These are phyloP conservation scores for Sporothrix protearum DNA, from an alignment of 2,329 filamentous ascomycete species.

Conservation along the genomic window DNA sequence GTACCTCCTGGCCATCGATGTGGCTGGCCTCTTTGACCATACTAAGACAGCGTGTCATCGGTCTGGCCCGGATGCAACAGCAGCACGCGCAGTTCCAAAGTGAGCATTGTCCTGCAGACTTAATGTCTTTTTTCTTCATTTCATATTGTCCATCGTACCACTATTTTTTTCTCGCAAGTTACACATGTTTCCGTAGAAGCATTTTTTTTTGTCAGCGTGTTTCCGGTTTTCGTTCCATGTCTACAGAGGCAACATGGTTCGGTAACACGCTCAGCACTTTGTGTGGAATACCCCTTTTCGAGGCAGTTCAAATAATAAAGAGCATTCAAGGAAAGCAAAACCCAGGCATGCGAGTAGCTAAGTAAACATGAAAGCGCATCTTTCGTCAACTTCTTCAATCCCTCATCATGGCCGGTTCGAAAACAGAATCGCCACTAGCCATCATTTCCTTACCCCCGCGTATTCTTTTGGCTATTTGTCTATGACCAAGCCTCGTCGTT, in stretches of 20 bases:
- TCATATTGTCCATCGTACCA: background rate
- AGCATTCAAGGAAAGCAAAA: background rate
- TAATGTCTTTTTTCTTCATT: constrained; percentile 26
- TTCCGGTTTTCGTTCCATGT: background rate
- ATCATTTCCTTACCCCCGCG: no score
- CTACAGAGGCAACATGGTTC: background rate
- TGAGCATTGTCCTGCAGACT: background rate
- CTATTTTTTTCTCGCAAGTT: background rate
- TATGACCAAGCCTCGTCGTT: background rate
- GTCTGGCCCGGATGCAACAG: constrained; percentile 11
- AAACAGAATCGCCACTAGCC: background rate
- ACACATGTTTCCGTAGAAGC: background rate
- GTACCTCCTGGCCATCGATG: background rate
- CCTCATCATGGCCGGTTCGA: background rate
- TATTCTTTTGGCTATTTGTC: background rate
- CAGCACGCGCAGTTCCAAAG: background rate
- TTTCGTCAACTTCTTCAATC: no score
- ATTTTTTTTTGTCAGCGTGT: no score
- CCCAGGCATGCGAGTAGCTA: no score
- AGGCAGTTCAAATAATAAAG: background rate
- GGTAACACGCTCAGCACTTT: background rate
- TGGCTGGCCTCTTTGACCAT: background rate
- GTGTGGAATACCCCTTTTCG: background rate
- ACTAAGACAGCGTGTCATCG: background rate
- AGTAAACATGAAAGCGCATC: no score